Evolutionary conservation across 768 basidiomycete species (phyloP), one percentile per base, ranked within the genome.

Genomic region (Lyophyllum decastes): DNA sequence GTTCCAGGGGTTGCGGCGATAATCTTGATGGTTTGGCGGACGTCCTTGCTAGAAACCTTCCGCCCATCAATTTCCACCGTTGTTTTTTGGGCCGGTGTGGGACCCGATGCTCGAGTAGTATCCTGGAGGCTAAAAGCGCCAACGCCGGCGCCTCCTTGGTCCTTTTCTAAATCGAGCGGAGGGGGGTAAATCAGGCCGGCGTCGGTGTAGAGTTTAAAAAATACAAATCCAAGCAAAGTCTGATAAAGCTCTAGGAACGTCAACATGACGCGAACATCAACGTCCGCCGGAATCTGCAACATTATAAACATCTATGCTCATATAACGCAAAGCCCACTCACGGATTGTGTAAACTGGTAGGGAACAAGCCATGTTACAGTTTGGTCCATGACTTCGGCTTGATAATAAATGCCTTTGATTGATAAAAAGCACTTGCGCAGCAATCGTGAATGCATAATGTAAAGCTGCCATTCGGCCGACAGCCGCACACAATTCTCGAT

Each of bases 201-300:
- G 68, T 98, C 95, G n/a, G 91, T 89, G 76, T 94, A 99, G n/a
- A 99, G 85, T 76, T 96, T 97, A 84, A 94, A 99, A 69, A 97
- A 87, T 21, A 94, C 90, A 68, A 99, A 99, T 6, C 93, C 94
- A 26, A 98, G 86, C 9, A 98, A 77, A 1, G 96, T 98, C 74
- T 98, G 95, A 73, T 99, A 98, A 10, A 99, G 84, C 72, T 99
- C 97, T 66, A 99, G 77, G 79, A 99, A 99, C 7, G 97, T 99
- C 59, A 97, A 74, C 88, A 99, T 95, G 49, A 99, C 97, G 43
- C 97, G 90, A 68, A 97, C 89, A 71, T 99, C 97, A 55, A 99
- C 96, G 68, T 98, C 96, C 34, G 87, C 72, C 7, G 97, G 97
- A 60, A 98, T 87, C 94, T 98, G 61, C 21, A 59, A 40, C 22